Evolutionary conservation across 2,329 filamentous ascomycete genomes (phyloP), one percentile per base, ranked within the genome.

Genomic region (Aspergillus terreus): DNA sequence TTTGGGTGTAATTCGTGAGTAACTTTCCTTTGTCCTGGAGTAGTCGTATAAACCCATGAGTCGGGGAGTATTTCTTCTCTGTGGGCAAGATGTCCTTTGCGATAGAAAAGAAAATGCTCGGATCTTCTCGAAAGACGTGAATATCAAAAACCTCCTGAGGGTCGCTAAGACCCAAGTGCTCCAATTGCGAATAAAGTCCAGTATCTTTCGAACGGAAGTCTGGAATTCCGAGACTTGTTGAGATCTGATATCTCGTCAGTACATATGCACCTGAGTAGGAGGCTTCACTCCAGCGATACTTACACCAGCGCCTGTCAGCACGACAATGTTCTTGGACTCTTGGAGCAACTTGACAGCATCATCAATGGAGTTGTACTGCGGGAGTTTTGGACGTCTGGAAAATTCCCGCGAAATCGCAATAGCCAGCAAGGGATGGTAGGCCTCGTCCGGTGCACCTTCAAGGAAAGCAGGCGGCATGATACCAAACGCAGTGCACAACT

Each of bases 111-210:
- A 99, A 99, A 58, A 92, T 88, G 58, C 79, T 82, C 1, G 94
- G 94, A 66, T 97, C 88, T 44, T 92, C 82, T 61, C 85, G 84
- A 71, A 99, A 99, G 59, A 92, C 80, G 47, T 83, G 74, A 57
- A 97, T 94, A 72, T 96, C 90, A 66, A 99, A 99, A 23, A 97
- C 91, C 66, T 97, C 91, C 67, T 97, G 92, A 1, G 92, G 92
- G 63, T 96, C 92, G 57, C 77, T 83, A 54, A 85, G 78, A 6
- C 90, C 91, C 54, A 94, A 81, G 63, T 90, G 83, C 61, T 83
- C 85, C 47, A 97, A 78, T 66, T 91, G 87, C 43, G 90, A 86
- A 73, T 97, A 97, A 50, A 97, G 86, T 46, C 92, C 92, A 1
- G 86, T 95, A 64, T 90, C 88, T 70, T 94, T 94, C 47, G 92